Percentiles rank a stretch among this genome's conserved stretches.
phyloP scores from a whole-genome alignment of 441 rosid genomes.

The Gossypium schwendimanii region DNA sequence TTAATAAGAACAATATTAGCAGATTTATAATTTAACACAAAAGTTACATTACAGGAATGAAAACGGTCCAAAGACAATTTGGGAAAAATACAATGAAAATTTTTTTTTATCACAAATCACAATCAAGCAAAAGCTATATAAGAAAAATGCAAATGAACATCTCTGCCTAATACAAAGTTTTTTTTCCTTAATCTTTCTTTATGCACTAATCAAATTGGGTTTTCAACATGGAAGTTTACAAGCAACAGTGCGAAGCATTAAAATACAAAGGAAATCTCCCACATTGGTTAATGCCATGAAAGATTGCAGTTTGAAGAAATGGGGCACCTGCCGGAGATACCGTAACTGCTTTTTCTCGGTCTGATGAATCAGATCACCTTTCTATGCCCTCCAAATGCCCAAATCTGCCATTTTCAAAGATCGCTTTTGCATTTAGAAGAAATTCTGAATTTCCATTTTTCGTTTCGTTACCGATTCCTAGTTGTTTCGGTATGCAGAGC shows the following conservation, averaged over 20 bases:
- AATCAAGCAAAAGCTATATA: conserved; percentile 8
- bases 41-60: not conserved
- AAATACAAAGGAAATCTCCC: conserved; percentile 13
- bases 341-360: not conserved
- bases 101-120: not conserved
- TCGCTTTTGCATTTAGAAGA: not conserved
- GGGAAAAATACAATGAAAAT: not conserved
- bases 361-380: conserved; percentile 33
- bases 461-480: not conserved
- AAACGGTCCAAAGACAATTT: not conserved
- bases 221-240: conserved; percentile 28
- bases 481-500: not conserved
- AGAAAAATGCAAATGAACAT: conserved; percentile 7
- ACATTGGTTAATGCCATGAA: not conserved
- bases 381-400: conserved; percentile 93
- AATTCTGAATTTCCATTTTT: not conserved
- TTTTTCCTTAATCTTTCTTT: not conserved
- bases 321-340: not conserved
- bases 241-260: conserved; percentile 9
- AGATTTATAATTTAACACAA: not conserved
- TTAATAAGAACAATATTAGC: not conserved
- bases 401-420: conserved; percentile 39
- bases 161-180: conserved; percentile 10
- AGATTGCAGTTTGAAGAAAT: too few species aligned
- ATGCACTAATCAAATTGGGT: conserved; percentile 13